Percentiles rank a stretch among this genome's conserved stretches.
These are phyloP conservation scores for Margaritispora aquatica DNA, from an alignment of 495 filamentous ascomycete genomes.

Conservation along the genomic window DNA sequence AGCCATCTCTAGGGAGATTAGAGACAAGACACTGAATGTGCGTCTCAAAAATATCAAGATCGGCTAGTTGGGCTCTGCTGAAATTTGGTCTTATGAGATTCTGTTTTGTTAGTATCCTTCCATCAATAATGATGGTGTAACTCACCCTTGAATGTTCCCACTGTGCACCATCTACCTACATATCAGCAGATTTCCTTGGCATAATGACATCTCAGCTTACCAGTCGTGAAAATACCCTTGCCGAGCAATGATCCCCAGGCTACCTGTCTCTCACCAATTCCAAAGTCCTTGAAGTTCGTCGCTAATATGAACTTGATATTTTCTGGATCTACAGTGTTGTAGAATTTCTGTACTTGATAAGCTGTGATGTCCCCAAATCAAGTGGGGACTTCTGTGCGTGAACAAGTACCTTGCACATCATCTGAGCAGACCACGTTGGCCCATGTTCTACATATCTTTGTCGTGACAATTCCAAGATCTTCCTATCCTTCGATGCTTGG, in stretches of 20 bases:
- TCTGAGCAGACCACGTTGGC: constrained; percentile 8
- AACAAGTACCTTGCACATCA: constrained; percentile 8
- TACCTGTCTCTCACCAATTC: constrained; percentile 34
- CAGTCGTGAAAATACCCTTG: constrained; percentile 61
- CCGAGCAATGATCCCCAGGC: constrained; percentile 48
- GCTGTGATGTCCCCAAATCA: background rate
- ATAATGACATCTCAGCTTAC: background rate
- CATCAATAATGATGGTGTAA: background rate
- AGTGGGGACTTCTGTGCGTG: background rate
- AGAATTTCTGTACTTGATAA: background rate
- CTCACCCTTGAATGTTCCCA: constrained; percentile 48
- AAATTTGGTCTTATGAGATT: constrained; percentile 42
- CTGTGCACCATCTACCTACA: constrained; percentile 42
- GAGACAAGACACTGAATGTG: constrained; percentile 50
- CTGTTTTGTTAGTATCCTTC: background rate
- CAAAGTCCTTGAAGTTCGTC: constrained; percentile 55
- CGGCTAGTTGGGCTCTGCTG: constrained; percentile 42
- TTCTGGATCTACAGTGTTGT: constrained; percentile 58
- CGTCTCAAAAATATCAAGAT: constrained; percentile 46
- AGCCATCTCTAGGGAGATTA: constrained; percentile 37
- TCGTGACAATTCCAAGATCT: constrained; percentile 2
- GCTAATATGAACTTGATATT: constrained; percentile 69
- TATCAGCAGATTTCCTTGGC: background rate
- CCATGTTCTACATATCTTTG: constrained; percentile 8
- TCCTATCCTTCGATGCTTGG: constrained; percentile 12